Base-by-base conservation (phyloP, 2,329 filamentous ascomycete genomes). In the Davidsoniella eucalypti region DNA sequence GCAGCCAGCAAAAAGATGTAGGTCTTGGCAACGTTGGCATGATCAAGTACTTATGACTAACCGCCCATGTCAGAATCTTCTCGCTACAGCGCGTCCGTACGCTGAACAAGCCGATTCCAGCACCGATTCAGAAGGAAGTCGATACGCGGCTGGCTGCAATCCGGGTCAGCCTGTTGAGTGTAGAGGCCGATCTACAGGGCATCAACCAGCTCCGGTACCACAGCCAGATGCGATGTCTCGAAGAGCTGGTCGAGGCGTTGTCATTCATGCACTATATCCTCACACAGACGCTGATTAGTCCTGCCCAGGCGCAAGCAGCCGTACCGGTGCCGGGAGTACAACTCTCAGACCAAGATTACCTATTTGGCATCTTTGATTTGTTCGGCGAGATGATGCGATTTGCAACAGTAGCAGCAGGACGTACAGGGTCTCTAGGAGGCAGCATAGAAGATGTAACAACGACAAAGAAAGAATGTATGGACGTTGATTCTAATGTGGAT, bases 301-400 rank as follows among this genome's bases (percentile, higher is more conserved):
- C 75, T 8, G 70, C 76, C 0, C 75, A 85, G 50, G 72, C 83
- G 0, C 64, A 69, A 26, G 65, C 60, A 0, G 64, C 67, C 2
- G 62, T 80, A 5, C 69, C 68, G 0, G 54, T 66, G 0, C 71
- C 70, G 1, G 72, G 95, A 9, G 64, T 67, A 2, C 62, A 80
- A 6, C 69, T 68, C 0, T 86, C 84, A 1, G 72, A 80, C 23
- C 78, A 90, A 50, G 92, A 98, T 64, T 96, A 94, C 61, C 67
- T 94, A 52, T 81, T 92, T 55, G 92, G 90, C 7, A 67, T 98
- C 2, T 95, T 94, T 60, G 92, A 98, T 63, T 75, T 96, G 57
- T 88, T 88, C 1, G 92, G 92, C 38, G 92, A 98, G 68, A 72
- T 96, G 69, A 98, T 98, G 92, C 77, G 88, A 26, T 96, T 95